Base-by-base conservation (phyloP, 1,139 yeast species). In the Eremothecium sinecaudum region DNA sequence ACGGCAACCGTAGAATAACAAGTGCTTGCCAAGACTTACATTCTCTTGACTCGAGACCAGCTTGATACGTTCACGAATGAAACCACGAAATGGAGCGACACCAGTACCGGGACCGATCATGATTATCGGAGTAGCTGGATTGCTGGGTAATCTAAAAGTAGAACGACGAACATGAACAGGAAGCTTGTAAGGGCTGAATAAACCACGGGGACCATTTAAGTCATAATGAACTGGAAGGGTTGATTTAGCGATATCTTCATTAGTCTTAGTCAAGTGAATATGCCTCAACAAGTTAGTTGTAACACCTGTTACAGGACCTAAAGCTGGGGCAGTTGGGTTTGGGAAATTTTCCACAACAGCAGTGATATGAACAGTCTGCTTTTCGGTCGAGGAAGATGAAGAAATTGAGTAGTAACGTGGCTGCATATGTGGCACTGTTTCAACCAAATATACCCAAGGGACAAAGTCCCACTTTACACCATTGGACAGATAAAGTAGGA, bases 51-150 rank as follows among this genome's bases (percentile, higher is more conserved):
- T 75, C 35, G 66, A 65, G 23, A 69, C 66, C 47, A 67, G 71
- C 37, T 68, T 63, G 32, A 72, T 79, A 51, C 92, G 78, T 59
- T 86, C 96, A 60, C 93, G 77, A 27, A 90, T 62, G 47, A 90
- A 86, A 2, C 94, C 96, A 62, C 97, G 79, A 66, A 90, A 80
- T 41, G 98, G 98, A 8, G 98, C 97, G 38, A 90, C 90, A 56
- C 98, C 98, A 5, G 98, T 90, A 45, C 98, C 98, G 32, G 98
- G 97, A 24, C 98, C 98, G 55, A 90, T 71, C 79, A 87, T 75
- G 48, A 90, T 83, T 22, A 90, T 71, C 6, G 98, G 96, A 30
- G 79, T 75, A 11, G 73, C 60, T 19, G 93, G 79, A 54, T 83
- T 83, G 11, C 86, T 68, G n/a, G 98, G 98, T 44, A 90, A 69